phyloP scores from a whole-genome alignment of 169 alveolate genomes.

The Plasmodium coatneyi region DNA sequence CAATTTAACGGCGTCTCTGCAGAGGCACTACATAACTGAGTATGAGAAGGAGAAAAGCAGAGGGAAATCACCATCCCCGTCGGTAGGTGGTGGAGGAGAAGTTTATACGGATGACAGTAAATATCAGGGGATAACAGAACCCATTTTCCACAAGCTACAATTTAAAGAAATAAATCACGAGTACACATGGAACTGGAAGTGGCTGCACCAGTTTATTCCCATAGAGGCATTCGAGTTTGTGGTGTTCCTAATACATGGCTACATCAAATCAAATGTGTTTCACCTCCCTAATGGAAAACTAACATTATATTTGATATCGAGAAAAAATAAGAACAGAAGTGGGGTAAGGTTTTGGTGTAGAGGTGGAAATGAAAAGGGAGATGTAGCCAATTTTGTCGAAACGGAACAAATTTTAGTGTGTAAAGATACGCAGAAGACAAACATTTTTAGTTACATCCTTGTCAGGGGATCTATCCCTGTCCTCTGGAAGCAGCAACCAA shows the following conservation, averaged over 20 bases:
- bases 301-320: conserved; percentile 76
- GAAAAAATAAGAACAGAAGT: conserved; percentile 92
- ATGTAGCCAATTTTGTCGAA: conserved; percentile 97
- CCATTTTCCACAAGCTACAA: conserved; percentile 27
- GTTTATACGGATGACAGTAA: not conserved
- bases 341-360: conserved; percentile 96
- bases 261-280: conserved; percentile 27
- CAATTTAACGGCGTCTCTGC: conserved; percentile 63
- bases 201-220: conserved; percentile 8
- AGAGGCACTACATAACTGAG: conserved; percentile 17
- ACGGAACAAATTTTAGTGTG: conserved; percentile 91
- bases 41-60: not conserved
- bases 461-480: conserved; percentile 97
- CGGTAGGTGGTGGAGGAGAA: not conserved
- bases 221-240: conserved; percentile 47
- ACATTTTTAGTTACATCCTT: conserved; percentile 86
- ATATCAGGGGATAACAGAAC: not conserved
- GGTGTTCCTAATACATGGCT: conserved; percentile 63
- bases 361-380: conserved; percentile 96
- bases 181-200: conserved; percentile 73
- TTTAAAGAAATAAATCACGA: conserved; percentile 47
- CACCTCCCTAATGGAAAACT: conserved; percentile 68
- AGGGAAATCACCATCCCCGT: not conserved
- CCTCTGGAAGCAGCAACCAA: conserved; percentile 93
- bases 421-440: conserved; percentile 75